Base-by-base conservation (phyloP, 1,284 basidiomycete genomes). In the Trichosporon sp. region DNA sequence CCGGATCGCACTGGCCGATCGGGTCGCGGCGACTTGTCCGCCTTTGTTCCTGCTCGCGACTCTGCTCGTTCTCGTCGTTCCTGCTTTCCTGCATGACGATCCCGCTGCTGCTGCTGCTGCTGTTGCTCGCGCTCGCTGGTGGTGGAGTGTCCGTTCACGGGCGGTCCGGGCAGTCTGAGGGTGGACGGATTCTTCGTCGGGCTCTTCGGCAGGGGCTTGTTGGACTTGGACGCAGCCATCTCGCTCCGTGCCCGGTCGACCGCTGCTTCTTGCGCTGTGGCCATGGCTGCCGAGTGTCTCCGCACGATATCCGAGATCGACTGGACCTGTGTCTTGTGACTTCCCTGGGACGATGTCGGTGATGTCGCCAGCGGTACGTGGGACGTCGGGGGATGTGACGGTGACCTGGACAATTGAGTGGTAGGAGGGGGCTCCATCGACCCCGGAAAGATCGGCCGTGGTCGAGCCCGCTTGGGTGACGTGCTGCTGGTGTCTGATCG, bases 301-400 rank as follows among this genome's bases (percentile, higher is more conserved):
- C 73, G 66, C 46, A 83, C 75, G 64, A 84, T 83, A 40, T 83
- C 82, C 40, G 77, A 75, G 54, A 81, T 81, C 1, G 77, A 75
- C 60, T 60, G 63, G 3, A 64, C 63, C 6, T 56, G 63, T 8
- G 52, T 60, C n/a, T 54, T 52, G 2, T 58, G 19, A 44, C 52
- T 52, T 19, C 56, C 56, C 9, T 29, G 10, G 8, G 62, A 56
- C n/a, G 62, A 60, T 13, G 57, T 19, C 32, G 61, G 61, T 16
- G 61, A 63, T 13, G 57, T 54, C 27, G 49, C 49, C 2, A 54
- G 16, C 52, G 21, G 52, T 49, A 11, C 56, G 25, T 58, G 44
- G 52, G 34, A 21, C 40, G 61, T 46, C 31, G 61, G 14, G 33
- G 56, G n/a, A 32, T 44, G 31, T 57, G 60, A 34, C 54, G 60